phyloP scores from a whole-genome alignment of 2,329 filamentous ascomycete species.

The Phaeosphaeria sp. region DNA sequence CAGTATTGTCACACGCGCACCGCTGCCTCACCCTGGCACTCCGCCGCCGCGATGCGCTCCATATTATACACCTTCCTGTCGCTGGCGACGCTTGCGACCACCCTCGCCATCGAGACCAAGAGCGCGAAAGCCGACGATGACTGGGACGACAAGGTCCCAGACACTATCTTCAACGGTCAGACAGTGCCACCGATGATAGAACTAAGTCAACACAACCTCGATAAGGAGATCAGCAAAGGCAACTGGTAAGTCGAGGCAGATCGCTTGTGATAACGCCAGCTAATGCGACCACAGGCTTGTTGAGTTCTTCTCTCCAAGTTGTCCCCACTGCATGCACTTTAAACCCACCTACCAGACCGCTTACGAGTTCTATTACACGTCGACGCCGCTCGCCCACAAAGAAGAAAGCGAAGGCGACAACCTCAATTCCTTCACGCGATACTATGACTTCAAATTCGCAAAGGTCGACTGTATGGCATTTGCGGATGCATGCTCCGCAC shows the following conservation, averaged over 20 bases:
- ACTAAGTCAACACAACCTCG: slow-evolving; percentile 65
- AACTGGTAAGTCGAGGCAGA: slow-evolving; percentile 64
- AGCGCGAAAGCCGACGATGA: slow-evolving; percentile 28
- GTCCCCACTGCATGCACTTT: slow-evolving; percentile 76
- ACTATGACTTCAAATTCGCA: slow-evolving; percentile 89
- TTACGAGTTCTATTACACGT: slow-evolving; percentile 96
- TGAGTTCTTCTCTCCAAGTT: slow-evolving; percentile 60
- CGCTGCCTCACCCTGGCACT: slow-evolving; percentile 14
- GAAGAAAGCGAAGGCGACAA: slow-evolving; percentile 57
- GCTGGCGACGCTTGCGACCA: slow-evolving; percentile 44
- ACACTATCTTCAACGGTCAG: slow-evolving; percentile 71
- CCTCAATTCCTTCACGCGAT: slow-evolving; percentile 75
- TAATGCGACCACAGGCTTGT: slow-evolving; percentile 46
- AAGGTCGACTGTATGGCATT: slow-evolving; percentile 85
- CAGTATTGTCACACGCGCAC: slow-evolving; percentile 2
- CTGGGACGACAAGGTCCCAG: slow-evolving; percentile 37
- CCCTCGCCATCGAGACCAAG: slow-evolving; percentile 28
- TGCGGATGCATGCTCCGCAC: slow-evolving; percentile 74
- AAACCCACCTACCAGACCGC: slow-evolving; percentile 89
- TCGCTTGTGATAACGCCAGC: not conserved
- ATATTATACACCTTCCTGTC: slow-evolving; percentile 46
- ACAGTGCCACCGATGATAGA: slow-evolving; percentile 70
- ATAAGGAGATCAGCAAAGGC: slow-evolving; percentile 66
- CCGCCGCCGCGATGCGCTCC: slow-evolving; percentile 42
- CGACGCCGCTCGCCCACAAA: slow-evolving; percentile 67